These are phyloP conservation scores for Starmerella powellii DNA, from an alignment of 805 yeast species.

Conservation along the genomic window DNA sequence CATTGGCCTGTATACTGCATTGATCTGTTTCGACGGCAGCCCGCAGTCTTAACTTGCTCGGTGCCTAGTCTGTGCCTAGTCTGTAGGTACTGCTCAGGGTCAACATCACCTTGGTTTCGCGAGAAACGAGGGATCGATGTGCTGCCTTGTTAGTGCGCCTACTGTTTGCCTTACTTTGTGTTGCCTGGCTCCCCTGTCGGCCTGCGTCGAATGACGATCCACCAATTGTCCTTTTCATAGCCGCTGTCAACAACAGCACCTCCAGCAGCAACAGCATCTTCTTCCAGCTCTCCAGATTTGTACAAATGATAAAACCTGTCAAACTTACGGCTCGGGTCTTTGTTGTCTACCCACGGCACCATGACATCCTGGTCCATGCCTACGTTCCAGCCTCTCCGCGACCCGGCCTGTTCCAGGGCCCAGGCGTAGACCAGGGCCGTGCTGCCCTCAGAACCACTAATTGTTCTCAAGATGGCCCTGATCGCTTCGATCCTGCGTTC, in stretches of 20 bases:
- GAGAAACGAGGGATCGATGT: too few species aligned
- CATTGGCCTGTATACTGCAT: too few species aligned
- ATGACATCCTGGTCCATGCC: constrained; percentile 88
- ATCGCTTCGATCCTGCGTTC: constrained; percentile 72
- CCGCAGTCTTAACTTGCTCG: too few species aligned
- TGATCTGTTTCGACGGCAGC: too few species aligned
- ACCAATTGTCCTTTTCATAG: constrained; percentile 93
- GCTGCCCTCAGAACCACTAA: constrained; percentile 41
- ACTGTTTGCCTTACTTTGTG: neutral
- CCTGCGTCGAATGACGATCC: constrained; percentile 30
- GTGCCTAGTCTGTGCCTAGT: neutral
- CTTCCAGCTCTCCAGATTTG: constrained; percentile 66
- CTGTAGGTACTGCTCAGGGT: too few species aligned
- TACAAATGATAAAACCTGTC: constrained; percentile 85
- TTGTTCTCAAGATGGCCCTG: constrained; percentile 46
- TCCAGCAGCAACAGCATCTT: constrained; percentile 61
- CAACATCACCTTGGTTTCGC: too few species aligned
- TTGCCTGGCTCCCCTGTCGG: too few species aligned
- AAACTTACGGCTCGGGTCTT: constrained; percentile 40
- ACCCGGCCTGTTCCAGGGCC: constrained; percentile 86
- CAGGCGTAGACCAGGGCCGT: constrained; percentile 78
- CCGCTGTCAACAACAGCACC: constrained; percentile 57
- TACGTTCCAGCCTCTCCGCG: constrained; percentile 81
- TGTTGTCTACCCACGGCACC: constrained; percentile 86
- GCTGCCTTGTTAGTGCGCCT: too few species aligned